Evolutionary conservation across 257 asterid species (phyloP).

Genomic region (Asclepias syriaca): DNA sequence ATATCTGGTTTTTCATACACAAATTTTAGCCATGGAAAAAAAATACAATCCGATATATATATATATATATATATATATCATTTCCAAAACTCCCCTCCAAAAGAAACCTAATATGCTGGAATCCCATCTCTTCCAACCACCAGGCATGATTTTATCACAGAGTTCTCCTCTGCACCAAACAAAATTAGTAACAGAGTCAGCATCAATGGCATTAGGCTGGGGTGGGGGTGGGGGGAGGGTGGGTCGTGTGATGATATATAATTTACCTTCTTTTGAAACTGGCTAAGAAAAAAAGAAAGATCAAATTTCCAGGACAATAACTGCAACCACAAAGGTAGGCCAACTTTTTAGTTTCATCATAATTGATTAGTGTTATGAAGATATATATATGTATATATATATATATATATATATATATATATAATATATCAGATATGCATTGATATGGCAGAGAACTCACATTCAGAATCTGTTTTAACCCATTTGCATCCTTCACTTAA

Average conservation of each 20-base stretch:
- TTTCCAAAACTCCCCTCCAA: not conserved
- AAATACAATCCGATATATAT: conserved; percentile 2
- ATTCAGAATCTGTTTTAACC: conserved; percentile 83
- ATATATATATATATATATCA: conserved; percentile 8
- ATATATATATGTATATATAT: too few relatives aligned
- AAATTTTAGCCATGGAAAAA: conserved; percentile 26
- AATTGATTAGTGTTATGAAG: not conserved
- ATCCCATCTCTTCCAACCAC: too few relatives aligned
- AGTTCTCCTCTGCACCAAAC: conserved; percentile 1
- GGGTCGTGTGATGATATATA: not conserved
- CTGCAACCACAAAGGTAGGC: conserved; percentile 33
- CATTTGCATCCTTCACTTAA: conserved; percentile 47
- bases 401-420: too few relatives aligned
- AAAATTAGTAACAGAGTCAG: not conserved
- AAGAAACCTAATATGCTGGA: too few relatives aligned
- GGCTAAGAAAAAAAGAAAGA: conserved; percentile 12
- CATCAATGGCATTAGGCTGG: not conserved
- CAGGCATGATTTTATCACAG: not conserved
- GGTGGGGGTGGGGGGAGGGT: not conserved
- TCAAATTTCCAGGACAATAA: conserved; percentile 78
- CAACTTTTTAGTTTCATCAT: not conserved
- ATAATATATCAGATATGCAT: not conserved
- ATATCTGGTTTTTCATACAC: not conserved
- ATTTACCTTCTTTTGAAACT: conserved; percentile 1
- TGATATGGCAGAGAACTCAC: conserved; percentile 33